These are phyloP conservation scores for Abelmoschus esculentus DNA, from an alignment of 345 rosid species.

Conservation along the genomic window DNA sequence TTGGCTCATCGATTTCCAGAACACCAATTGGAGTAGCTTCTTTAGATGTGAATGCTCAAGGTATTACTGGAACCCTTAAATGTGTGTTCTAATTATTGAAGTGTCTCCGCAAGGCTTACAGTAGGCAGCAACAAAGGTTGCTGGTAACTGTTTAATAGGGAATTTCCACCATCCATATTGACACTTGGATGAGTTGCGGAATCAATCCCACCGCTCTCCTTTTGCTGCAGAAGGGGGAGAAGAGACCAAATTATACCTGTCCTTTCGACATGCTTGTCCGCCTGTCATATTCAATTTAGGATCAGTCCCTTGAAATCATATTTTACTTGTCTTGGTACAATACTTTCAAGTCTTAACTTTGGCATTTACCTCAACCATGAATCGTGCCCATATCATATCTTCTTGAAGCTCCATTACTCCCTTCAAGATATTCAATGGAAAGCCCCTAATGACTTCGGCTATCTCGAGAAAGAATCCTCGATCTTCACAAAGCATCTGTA, in stretches of 20 bases:
- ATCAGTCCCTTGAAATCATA: conserved; percentile 2
- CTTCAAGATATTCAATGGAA: conserved; percentile 70
- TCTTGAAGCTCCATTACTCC: conserved; percentile 68
- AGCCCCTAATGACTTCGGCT: conserved; percentile 56
- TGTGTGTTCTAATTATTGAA: conserved; percentile 6
- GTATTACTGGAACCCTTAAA: conserved; percentile 18
- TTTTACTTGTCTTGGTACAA: not conserved
- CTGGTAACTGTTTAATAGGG: conserved; percentile 26
- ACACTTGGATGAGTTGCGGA: conserved; percentile 21
- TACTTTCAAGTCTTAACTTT: not conserved
- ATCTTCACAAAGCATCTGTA: conserved; percentile 81
- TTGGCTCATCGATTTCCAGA: conserved; percentile 18
- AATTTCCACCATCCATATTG: conserved; percentile 18
- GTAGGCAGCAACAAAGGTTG: conserved; percentile 20
- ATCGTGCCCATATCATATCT: conserved; percentile 68
- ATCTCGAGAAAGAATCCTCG: conserved; percentile 74
- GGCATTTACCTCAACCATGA: conserved; percentile 63
- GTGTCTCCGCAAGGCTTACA: conserved; percentile 22
- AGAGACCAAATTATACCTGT: conserved; percentile 74
- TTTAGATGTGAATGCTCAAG: conserved; percentile 22
- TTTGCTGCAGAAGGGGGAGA: conserved; percentile 53
- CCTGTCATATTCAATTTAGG: conserved; percentile 33
- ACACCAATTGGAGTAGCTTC: conserved; percentile 19
- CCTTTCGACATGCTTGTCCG: conserved; percentile 53
- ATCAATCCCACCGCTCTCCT: conserved; percentile 24